Base-by-base conservation (phyloP, 495 filamentous ascomycete genomes). In the Penicillium pulvis region DNA sequence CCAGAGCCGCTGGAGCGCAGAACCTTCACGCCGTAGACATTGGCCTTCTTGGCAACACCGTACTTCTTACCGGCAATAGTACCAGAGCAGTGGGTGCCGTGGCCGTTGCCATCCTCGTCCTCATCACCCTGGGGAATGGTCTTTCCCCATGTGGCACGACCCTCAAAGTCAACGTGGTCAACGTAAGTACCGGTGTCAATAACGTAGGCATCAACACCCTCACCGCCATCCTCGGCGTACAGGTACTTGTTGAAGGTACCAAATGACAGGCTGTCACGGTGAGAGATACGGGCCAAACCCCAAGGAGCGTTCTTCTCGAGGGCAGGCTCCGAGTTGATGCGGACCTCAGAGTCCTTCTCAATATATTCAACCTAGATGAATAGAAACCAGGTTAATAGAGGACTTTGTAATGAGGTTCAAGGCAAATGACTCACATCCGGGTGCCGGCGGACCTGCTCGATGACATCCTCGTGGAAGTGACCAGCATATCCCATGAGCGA, bases 81-180 rank as follows among this genome's bases (percentile, higher is more conserved):
- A 62, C 95, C 95, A 56, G 95, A 98, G 83, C 95, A 99, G 83
- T 99, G 95, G 62, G 95, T 99, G 65, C 95, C 95, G 81, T 99
- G 95, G 53, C 95, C 95, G 66, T 99, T 99, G 73, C 95, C 95
- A 80, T 99, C 95, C 52, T 83, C 79, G 72, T 99, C 95, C 43
- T 79, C 85, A 68, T 99, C 95, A 57, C 83, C 84, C 46, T 69
- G 57, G 54, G 95, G 95, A 66, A 99, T 90, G 55, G 95, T 99
- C 86, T 96, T 92, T 72, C 93, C 93, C 95, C 95, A 99, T 65
- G 80, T 77, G 51, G 95, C 95, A 71, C 95, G 92, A 54, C 92
- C 95, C 73, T 92, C 93, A 62, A 99, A 99, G 76, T 99, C 95
- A 60, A 93, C 92, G 78, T 99, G 95, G 9, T 92, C 83, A 59